Evolutionary conservation across 2,329 filamentous ascomycete species (phyloP).

Genomic region (Fusarium goolgardi): DNA sequence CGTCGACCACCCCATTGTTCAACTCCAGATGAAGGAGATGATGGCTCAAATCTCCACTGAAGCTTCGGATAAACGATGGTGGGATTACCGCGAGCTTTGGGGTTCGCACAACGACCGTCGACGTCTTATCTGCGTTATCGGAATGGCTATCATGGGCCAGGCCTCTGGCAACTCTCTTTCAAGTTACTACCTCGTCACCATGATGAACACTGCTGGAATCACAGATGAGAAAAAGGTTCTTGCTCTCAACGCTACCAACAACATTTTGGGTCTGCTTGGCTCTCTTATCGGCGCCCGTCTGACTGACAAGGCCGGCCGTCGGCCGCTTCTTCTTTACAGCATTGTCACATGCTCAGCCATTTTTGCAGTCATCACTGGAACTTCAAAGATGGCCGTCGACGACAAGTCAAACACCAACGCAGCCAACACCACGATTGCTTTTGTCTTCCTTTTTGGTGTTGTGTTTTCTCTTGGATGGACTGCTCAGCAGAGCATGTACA

Average conservation of each 20-base stretch:
- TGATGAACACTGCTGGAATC: constrained; percentile 47
- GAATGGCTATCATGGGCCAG: constrained; percentile 66
- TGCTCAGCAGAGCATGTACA: constrained; percentile 56
- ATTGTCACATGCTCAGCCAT: constrained; percentile 56
- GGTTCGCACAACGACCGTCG: constrained; percentile 60
- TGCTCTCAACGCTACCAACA: constrained; percentile 62
- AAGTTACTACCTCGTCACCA: constrained; percentile 66
- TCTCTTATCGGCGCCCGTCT: constrained; percentile 59
- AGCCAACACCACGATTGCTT: constrained; percentile 39
- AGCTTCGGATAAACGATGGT: constrained; percentile 63
- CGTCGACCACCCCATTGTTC: constrained; percentile 52
- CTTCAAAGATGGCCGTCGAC: constrained; percentile 15
- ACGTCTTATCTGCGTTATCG: constrained; percentile 63
- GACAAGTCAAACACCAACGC: constrained; percentile 48
- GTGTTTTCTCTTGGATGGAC: constrained; percentile 65
- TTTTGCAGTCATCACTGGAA: constrained; percentile 57
- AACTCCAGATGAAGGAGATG: constrained; percentile 56
- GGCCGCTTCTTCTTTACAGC: constrained; percentile 61
- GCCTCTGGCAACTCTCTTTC: constrained; percentile 62
- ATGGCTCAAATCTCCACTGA: constrained; percentile 54
- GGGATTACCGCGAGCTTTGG: constrained; percentile 66
- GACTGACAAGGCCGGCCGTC: constrained; percentile 59
- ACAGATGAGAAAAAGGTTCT: constrained; percentile 56
- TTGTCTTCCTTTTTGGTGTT: constrained; percentile 63
- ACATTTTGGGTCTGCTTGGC: constrained; percentile 56